Conservation (phyloP, 2,329 filamentous ascomycete species). For the Kalmusia sp. region DNA sequence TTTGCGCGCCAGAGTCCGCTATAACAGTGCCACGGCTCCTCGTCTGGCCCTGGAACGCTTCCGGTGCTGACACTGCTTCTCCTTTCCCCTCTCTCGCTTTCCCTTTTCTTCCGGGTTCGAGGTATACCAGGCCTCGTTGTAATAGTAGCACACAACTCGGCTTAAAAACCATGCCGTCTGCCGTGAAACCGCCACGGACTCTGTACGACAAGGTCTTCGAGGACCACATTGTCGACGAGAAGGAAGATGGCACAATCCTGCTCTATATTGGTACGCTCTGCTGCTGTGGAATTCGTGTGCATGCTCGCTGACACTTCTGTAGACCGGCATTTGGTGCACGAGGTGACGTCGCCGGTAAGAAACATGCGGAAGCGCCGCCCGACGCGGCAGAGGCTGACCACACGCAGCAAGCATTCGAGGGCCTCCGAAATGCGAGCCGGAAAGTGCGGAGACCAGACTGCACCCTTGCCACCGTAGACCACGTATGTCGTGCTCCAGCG, state of each 20-base stretch:
- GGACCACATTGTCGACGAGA: constrained; percentile 93
- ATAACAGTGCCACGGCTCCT: constrained; percentile 2
- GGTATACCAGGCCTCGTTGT: neutral
- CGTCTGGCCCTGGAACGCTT: neutral
- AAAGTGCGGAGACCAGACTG: constrained; percentile 93
- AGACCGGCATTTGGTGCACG: constrained; percentile 96
- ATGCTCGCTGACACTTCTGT: constrained; percentile 31
- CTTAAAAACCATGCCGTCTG: constrained; percentile 72
- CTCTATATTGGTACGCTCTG: constrained; percentile 84
- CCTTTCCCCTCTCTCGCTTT: constrained; percentile 4
- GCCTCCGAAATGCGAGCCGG: constrained; percentile 85
- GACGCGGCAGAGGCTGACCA: constrained; percentile 19
- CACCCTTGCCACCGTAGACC: constrained; percentile 94
- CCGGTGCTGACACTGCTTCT: neutral
- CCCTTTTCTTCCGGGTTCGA: neutral
- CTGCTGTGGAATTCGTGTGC: neutral
- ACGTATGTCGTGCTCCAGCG: constrained; percentile 67
- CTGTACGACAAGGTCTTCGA: constrained; percentile 98
- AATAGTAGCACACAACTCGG: constrained; percentile 21
- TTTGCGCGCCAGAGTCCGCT: neutral
- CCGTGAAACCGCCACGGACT: constrained; percentile 76
- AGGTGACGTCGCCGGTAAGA: constrained; percentile 93
- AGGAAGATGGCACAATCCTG: constrained; percentile 88
- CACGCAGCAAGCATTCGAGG: constrained; percentile 90
- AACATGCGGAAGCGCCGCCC: constrained; percentile 8